Evolutionary conservation across 352 stramenopile genomes (phyloP), one percentile per base, ranked within the genome.

Genomic region (Globisporangium polare): DNA sequence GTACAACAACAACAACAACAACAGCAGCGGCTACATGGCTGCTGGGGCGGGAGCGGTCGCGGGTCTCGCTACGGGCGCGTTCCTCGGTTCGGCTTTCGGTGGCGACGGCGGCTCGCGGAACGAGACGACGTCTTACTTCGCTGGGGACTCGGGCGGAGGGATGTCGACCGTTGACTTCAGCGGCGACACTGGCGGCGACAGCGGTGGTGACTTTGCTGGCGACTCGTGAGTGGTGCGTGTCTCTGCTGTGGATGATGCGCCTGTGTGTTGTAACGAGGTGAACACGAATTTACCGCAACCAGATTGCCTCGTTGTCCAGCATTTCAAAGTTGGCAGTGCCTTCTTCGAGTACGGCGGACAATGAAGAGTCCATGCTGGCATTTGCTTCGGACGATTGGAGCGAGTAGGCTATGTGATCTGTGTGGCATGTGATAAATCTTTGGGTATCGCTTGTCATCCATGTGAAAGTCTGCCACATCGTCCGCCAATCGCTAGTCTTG

Each of bases 151-250:
- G 18, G 75, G 58, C 10, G 58, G 49, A 9, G 53, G 58, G 20
- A 61, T 71, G 24, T 61, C 71, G n/a, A 73, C 68, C 2, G 75
- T 81, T 58, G 71, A 82, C 12, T 89, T 88, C 56, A 79, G 66
- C 12, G 81, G 81, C 39, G 81, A 90, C 52, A 80, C 77, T 27
- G 78, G 80, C 15, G 70, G 66, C 18, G 68, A 80, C 56, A 67
- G 60, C 15, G 78, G 65, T 27, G 72, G 58, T 42, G 77, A 74
- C 17, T 86, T 86, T 56, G 71, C 65, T 7, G 77, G 77, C n/a
- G 77, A 86, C 39, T 84, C 77, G 55, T 86, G 55, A 74, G 27
- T 22, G 26, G 5, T 49, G 35, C 13, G 17, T 22, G n/a, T 24
- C 17, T 41, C 2, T 42, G 41, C n/a, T 31, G 6, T 31, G 39